Evolutionary conservation across 345 rosid species (phyloP), one percentile per base, ranked within the genome.

Genomic region (Trapa bicornis): DNA sequence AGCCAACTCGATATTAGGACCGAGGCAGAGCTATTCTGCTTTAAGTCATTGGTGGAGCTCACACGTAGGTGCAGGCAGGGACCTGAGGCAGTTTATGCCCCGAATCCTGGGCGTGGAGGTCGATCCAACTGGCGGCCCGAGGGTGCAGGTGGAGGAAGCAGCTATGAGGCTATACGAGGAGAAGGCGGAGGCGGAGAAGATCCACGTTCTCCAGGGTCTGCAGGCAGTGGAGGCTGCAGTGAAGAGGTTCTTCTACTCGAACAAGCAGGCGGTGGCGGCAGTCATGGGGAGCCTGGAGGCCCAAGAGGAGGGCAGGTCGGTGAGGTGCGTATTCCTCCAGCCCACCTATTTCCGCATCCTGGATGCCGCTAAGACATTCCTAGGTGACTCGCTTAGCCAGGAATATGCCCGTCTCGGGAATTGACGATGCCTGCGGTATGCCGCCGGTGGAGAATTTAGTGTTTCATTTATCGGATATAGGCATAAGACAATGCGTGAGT

Each of bases 331-430:
- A 66, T 91, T 87, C 61, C 80, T 94, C 64, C 97, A 94, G 75
- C 97, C 99, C 33, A 86, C 99, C 54, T 91, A 87, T 74, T 94
- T 74, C 63, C 99, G 97, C 50, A 91, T 96, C 67, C 74, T 94
- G 80, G 99, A 94, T 73, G 99, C 96, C n/a, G 99, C 99, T 0
- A 94, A 91, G 84, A 94, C 99, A 2, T 94, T 89, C 69, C 54
- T 94, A 37, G 96, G 99, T 4, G 94, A 87, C 69, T 85, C 78
- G 61, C 82, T 93, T 3, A 29, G 63, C 12, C 63, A 33, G 38
- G 37, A 33, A 16, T 16, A 16, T 15, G 32, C 14, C 12, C 13
- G 16, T 37, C 16, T 38, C 1, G 63, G 37, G 63, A 6, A 29
- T 7, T 58, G 33, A 58, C n/a, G n/a, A n/a, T n/a, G n/a, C n/a